These are phyloP conservation scores for Aureobasidium sp. DNA, from an alignment of 2,329 filamentous ascomycete species.

Conservation along the genomic window DNA sequence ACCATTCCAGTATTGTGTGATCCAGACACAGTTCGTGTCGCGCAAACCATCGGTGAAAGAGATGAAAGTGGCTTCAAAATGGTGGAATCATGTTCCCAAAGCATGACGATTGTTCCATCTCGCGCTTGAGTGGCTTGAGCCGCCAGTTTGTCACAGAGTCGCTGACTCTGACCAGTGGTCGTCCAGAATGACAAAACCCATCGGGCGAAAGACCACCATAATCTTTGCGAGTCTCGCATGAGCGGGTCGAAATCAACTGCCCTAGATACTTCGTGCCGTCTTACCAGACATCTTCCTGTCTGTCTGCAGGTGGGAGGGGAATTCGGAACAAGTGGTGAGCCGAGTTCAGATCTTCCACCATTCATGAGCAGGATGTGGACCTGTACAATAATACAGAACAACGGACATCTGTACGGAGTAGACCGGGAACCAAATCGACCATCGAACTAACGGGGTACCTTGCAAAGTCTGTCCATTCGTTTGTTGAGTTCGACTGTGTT, in stretches of 20 bases:
- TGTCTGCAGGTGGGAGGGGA: neutral
- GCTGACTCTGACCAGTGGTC: neutral
- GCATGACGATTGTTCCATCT: neutral
- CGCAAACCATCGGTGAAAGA: neutral
- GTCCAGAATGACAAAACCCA: neutral
- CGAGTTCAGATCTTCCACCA: neutral
- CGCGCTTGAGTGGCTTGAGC: neutral
- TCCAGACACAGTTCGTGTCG: neutral
- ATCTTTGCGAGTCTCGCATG: no score
- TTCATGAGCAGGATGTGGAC: neutral
- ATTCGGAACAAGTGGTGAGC: conserved; percentile 10
- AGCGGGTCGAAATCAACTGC: neutral
- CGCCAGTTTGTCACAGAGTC: neutral
- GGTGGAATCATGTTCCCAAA: neutral
- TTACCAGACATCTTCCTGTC: neutral
- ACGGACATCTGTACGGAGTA: neutral
- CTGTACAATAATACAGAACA: neutral
- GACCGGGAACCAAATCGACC: neutral
- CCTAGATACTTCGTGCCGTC: neutral
- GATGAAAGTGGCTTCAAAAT: neutral
- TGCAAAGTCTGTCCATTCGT: neutral
- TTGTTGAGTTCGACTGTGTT: neutral
- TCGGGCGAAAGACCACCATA: no score
- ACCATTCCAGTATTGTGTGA: neutral
- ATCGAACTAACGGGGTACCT: neutral